Percentiles rank a stretch among this genome's conserved stretches.
Evolutionary conservation across 2,329 filamentous ascomycete species (phyloP).

Genomic region (Simplicillium aogashimaense): DNA sequence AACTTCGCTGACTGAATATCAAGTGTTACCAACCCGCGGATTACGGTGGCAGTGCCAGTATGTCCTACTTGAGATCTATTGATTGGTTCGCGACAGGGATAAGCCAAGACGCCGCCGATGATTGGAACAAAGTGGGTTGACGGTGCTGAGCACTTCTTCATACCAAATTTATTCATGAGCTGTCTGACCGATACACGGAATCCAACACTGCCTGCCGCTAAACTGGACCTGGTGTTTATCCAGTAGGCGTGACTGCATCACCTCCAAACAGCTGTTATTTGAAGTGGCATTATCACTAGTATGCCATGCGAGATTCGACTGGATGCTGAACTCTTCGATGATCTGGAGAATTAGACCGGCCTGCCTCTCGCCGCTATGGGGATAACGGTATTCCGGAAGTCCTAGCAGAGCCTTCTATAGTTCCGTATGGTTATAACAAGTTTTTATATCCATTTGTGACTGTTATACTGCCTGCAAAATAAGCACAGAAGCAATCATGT

Average conservation of each 20-base stretch:
- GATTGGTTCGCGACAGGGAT: no score
- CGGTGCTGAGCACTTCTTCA: no score
- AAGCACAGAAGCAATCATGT: no score
- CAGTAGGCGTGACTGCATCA: neutral
- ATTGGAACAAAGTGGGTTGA: slow-evolving; percentile 23
- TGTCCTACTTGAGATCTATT: no score
- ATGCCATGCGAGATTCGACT: neutral
- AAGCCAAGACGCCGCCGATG: slow-evolving; percentile 27
- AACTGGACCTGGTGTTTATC: neutral
- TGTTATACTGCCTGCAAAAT: no score
- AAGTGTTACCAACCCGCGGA: no score
- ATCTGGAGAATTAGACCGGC: neutral
- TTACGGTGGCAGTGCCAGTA: no score
- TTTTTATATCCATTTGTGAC: no score
- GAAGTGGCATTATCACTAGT: neutral
- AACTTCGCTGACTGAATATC: no score
- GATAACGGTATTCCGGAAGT: neutral
- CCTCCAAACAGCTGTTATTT: neutral
- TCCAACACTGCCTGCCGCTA: neutral
- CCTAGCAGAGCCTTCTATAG: neutral
- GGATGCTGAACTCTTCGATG: neutral
- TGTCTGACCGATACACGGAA: neutral
- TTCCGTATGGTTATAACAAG: no score
- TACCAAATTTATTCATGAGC: no score
- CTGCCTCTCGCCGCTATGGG: neutral